Evolutionary conservation across 495 filamentous ascomycete genomes (phyloP), one percentile per base, ranked within the genome.

Genomic region (Hapsidospora chrysogenum): DNA sequence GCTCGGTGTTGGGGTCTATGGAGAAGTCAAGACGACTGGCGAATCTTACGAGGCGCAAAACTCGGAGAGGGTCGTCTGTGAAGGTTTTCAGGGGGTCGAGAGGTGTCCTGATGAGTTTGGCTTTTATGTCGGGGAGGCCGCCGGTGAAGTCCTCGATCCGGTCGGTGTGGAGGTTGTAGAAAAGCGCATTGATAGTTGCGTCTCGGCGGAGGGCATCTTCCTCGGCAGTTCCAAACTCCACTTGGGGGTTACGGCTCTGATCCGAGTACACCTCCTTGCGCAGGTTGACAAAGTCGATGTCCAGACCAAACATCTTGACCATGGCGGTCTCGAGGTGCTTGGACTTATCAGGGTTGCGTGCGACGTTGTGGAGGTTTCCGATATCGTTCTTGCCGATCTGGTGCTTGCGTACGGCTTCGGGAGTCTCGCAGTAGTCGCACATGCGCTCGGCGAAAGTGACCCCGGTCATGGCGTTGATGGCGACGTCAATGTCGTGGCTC

Each of bases 281-380:
- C 38, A 97, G 60, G 50, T 97, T 96, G 27, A 97, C 89, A 44
- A 97, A 69, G 44, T 97, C 89, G 16, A 96, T 68, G 46, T 96
- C 87, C 23, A 93, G 59, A 1, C 83, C 86, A 41, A 93, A 76
- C 20, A 97, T 70, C 41, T 63, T 79, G 2, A 77, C 86, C 2
- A 82, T 93, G 9, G 80, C 81, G 0, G 92, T 96, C 56, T 92
- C 89, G 17, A 99, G 66, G 53, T 99, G 85, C 59, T 99, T 99
- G 13, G 83, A 92, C 56, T 94, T 95, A 45, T 96, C 89, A 1
- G 89, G 92, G 48, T 99, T 96, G 31, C 74, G 76, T 36, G 80
- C 73, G 43, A 92, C 80, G 46, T 76, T 83, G 47, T 85, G 72
- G 31, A 87, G 55, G 37, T 62, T 64, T 42, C 74, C 74, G 31